Percentiles rank a stretch among this genome's conserved stretches.
Conservation (phyloP, 108 stramenopile genomes). For the Skeletonema menzelii region DNA sequence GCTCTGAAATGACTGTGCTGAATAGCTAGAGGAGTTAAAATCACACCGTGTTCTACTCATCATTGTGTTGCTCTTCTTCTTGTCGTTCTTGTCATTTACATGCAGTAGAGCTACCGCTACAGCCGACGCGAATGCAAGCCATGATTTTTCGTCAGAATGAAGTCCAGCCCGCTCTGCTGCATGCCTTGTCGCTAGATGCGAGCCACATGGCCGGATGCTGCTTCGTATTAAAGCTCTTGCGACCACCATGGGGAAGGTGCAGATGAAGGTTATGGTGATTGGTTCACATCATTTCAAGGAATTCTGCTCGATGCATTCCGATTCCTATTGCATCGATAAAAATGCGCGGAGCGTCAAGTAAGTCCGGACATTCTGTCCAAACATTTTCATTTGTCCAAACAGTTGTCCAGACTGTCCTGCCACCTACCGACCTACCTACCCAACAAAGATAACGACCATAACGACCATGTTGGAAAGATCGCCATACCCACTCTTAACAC, state of each 20-base stretch:
- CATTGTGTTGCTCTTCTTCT: not conserved
- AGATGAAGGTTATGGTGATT: no score
- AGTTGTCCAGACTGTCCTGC: no score
- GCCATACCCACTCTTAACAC: conserved; percentile 26
- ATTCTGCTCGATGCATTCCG: no score
- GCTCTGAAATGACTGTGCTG: not conserved
- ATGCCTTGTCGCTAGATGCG: no score
- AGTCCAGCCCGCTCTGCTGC: not conserved
- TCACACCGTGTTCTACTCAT: not conserved
- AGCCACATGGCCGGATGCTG: not conserved
- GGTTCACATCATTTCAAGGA: not conserved
- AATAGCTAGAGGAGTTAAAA: not conserved
- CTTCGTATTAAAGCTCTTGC: not conserved
- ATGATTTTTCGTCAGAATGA: not conserved
- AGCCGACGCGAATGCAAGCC: not conserved
- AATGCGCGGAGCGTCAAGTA: no score
- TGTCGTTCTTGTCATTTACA: not conserved
- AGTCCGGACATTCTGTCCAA: no score
- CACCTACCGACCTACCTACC: no score
- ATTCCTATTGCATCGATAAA: no score
- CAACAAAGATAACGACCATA: not conserved
- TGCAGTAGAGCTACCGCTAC: not conserved
- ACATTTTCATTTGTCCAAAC: no score
- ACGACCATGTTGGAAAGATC: conserved; percentile 27
- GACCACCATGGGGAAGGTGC: not conserved